Percentiles rank a stretch among this genome's conserved stretches.
Evolutionary conservation across 306 rosid genomes (phyloP).

Genomic region (Boehmeria nivea): DNA sequence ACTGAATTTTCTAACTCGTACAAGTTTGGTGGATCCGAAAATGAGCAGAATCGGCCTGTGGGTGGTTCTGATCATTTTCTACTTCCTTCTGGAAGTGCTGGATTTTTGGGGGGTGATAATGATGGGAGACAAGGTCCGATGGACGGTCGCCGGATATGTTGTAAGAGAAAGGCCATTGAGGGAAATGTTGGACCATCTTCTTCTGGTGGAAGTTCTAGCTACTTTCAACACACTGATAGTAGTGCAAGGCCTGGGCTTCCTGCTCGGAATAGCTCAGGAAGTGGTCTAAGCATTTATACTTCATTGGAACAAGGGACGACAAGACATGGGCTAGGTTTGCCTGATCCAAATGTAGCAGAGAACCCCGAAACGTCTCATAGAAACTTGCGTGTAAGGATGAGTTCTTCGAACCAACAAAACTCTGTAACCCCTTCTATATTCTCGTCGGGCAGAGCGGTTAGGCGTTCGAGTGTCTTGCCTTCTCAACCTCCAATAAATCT

Average conservation of each 20-base stretch:
- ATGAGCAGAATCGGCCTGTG: slow-evolving; percentile 39
- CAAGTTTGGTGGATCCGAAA: slow-evolving; percentile 57
- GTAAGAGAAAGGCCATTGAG: slow-evolving; percentile 84
- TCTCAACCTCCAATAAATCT: slow-evolving; percentile 43
- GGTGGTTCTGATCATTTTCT: slow-evolving; percentile 46
- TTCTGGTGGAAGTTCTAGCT: slow-evolving; percentile 63
- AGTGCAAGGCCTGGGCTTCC: slow-evolving; percentile 48
- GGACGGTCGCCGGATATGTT: slow-evolving; percentile 63
- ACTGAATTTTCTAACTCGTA: slow-evolving; percentile 41
- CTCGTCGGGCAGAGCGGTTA: slow-evolving; percentile 42
- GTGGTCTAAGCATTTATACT: slow-evolving; percentile 39
- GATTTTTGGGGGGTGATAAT: slow-evolving; percentile 39
- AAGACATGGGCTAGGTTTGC: slow-evolving; percentile 42
- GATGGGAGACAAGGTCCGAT: slow-evolving; percentile 67
- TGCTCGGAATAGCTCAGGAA: slow-evolving; percentile 38
- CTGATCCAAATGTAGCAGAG: slow-evolving; percentile 46
- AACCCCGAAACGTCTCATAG: slow-evolving; percentile 51
- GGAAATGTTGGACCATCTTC: slow-evolving; percentile 65
- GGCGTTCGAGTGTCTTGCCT: slow-evolving; percentile 48
- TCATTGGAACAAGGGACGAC: slow-evolving; percentile 49
- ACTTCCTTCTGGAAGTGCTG: slow-evolving; percentile 52
- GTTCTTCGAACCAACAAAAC: slow-evolving; percentile 56
- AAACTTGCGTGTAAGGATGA: slow-evolving; percentile 65
- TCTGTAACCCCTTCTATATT: slow-evolving; percentile 34
- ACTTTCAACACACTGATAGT: slow-evolving; percentile 53